A percentile compares a stretch with the other conserved stretches of the same genome.
Evolutionary conservation across 2,329 filamentous ascomycete species (phyloP).

Genomic region (Aspergillus texensis): DNA sequence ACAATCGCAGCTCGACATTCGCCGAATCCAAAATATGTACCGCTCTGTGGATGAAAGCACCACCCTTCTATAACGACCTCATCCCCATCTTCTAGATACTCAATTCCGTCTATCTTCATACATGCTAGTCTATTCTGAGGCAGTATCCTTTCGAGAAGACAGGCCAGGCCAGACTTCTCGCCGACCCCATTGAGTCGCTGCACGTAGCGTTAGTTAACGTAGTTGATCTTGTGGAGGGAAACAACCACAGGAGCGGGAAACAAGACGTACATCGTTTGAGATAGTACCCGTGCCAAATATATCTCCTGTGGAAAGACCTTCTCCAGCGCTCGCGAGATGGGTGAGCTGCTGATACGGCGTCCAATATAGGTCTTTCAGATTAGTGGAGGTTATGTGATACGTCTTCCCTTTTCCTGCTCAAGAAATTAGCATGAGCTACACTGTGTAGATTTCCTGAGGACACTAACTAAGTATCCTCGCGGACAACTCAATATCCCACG

Average conservation of each 20-base stretch:
- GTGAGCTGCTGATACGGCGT: background rate
- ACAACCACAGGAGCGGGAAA: background rate
- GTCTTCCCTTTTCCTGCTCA: background rate
- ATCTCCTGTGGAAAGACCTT: background rate
- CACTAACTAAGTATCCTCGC: background rate
- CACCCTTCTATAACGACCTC: background rate
- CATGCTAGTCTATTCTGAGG: background rate
- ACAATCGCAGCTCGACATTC: background rate
- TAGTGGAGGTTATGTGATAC: background rate
- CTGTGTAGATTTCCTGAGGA: background rate
- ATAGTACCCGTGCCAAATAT: background rate
- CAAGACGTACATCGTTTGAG: background rate
- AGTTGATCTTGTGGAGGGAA: background rate
- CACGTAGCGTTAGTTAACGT: background rate
- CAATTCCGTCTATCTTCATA: background rate
- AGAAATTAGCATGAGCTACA: background rate
- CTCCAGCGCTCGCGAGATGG: background rate
- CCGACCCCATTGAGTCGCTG: background rate
- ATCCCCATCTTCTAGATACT: background rate
- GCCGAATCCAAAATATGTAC: background rate
- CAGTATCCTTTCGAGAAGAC: background rate
- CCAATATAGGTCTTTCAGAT: background rate
- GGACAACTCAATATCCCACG: background rate
- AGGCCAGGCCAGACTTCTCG: background rate
- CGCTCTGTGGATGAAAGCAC: background rate